Percentiles rank a stretch among this genome's conserved stretches.
phyloP scores from a whole-genome alignment of 2,329 filamentous ascomycete species.

The Teratosphaeria gauchensis region DNA sequence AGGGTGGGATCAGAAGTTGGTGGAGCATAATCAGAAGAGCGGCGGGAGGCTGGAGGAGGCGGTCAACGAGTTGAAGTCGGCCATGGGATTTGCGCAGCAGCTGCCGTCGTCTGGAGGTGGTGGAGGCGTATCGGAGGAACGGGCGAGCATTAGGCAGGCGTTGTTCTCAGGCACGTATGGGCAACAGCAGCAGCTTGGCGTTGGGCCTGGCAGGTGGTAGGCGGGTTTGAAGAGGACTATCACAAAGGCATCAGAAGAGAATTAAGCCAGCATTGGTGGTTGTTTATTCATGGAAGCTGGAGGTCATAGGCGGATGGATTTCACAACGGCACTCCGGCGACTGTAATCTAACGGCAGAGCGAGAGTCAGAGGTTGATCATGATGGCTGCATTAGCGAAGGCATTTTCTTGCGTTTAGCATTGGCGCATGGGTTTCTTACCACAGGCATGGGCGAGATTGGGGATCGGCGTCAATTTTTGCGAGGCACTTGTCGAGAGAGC shows the following conservation, averaged over 20 bases:
- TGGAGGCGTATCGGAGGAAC: conserved; percentile 22
- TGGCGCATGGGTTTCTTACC: not conserved
- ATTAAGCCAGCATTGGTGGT: not conserved
- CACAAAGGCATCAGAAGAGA: not conserved
- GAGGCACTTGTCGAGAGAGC: not conserved
- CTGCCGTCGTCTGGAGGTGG: conserved; percentile 16
- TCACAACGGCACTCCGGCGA: too few relatives aligned
- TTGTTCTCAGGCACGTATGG: conserved; percentile 30
- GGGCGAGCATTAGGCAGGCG: conserved; percentile 43
- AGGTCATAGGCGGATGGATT: not conserved
- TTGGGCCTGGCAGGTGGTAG: conserved; percentile 39
- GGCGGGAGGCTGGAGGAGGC: conserved; percentile 72
- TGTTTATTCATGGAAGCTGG: not conserved
- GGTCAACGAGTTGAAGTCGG: conserved; percentile 63
- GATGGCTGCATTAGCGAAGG: not conserved
- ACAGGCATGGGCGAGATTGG: not conserved
- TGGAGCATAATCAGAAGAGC: conserved; percentile 79
- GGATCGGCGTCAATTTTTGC: not conserved
- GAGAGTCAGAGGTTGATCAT: not conserved
- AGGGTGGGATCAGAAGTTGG: conserved; percentile 82
- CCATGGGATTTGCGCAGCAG: conserved; percentile 66
- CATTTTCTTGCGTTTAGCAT: not conserved
- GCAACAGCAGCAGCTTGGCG: conserved; percentile 44
- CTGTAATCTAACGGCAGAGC: too few relatives aligned
- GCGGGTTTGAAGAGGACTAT: not conserved